Evolutionary conservation across 2,329 filamentous ascomycete species (phyloP), one percentile per base, ranked within the genome.

Genomic region (Ampelomyces quisqualis): DNA sequence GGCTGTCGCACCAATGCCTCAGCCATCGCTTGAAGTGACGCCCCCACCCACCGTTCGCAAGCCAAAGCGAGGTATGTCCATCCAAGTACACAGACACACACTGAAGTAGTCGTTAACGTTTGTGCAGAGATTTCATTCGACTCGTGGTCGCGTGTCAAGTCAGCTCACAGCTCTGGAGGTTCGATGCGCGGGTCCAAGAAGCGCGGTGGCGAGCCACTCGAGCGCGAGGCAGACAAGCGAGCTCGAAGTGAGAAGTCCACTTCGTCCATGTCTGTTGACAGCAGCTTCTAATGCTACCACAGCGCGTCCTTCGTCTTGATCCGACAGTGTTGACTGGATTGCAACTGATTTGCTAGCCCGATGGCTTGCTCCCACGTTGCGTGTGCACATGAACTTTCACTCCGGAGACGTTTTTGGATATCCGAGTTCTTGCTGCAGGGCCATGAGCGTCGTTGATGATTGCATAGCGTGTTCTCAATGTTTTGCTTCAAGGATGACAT

Each of bases 61-160:
- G 51, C 72, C 77, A 10, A 85, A 80, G 10, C 78, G 84, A 58
- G 80, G 77, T 70, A 71, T 77, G 39, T 51, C 11, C 6, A 15
- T 14, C 13, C n/a, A 11, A n/a, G n/a, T 8, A 9, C 17, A 5
- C 17, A 18, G 6, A 9, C n/a, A 5, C 2, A 29, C 8, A 19
- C 9, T 28, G 13, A 5, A 4, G 23, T 22, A 24, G 18, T 13
- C 9, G n/a, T 49, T 56, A 18, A 54, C 38, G 13, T 7, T 1
- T 19, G 9, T 2, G 0, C 30, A 62, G 62, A 65, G 49, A 59
- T 61, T 18, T 62, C 58, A 2, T 88, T 88, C 55, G 82, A 86
- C 54, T 74, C 74, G 26, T 89, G 84, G 84, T 78, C 74, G 49
- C 80, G 83, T 43, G 80, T 79, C 54, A 88, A 88, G 73, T 71